A percentile compares a stretch with the other conserved stretches of the same genome.
phyloP scores from a whole-genome alignment of 441 rosid species.

The Erodium chrysanthum region DNA sequence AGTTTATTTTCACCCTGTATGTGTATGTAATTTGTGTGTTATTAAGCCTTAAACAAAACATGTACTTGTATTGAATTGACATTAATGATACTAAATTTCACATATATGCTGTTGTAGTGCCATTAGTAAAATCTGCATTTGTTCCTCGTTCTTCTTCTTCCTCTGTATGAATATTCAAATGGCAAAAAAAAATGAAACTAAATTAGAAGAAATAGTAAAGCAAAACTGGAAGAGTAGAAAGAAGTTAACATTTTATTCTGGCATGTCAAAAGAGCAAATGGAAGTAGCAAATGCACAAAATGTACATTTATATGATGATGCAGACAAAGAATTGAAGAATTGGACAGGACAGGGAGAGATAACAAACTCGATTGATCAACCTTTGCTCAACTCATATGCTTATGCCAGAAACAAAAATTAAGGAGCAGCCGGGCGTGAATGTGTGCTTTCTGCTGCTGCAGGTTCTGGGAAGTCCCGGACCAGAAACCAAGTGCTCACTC shows the following conservation, averaged over 20 bases:
- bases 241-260: background rate
- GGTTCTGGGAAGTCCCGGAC: background rate
- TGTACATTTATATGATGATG: background rate
- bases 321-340: background rate
- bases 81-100: background rate
- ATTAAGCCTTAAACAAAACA: background rate
- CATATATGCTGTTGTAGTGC: background rate
- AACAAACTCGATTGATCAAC: background rate
- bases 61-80: background rate
- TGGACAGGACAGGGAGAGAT: background rate
- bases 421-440: background rate
- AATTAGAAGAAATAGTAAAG: background rate
- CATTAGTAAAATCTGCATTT: background rate
- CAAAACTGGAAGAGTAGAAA: background rate
- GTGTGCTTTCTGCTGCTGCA: background rate
- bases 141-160: too few species aligned
- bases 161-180: too few species aligned
- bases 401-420: background rate
- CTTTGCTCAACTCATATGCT: conserved; percentile 1
- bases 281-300: conserved; percentile 1
- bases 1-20: too few species aligned
- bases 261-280: background rate
- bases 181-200: too few species aligned
- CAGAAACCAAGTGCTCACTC: conserved; percentile 2
- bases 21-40: background rate